Conservation (phyloP, 176 grass and related monocot genomes). For the Oryza officinalis region DNA sequence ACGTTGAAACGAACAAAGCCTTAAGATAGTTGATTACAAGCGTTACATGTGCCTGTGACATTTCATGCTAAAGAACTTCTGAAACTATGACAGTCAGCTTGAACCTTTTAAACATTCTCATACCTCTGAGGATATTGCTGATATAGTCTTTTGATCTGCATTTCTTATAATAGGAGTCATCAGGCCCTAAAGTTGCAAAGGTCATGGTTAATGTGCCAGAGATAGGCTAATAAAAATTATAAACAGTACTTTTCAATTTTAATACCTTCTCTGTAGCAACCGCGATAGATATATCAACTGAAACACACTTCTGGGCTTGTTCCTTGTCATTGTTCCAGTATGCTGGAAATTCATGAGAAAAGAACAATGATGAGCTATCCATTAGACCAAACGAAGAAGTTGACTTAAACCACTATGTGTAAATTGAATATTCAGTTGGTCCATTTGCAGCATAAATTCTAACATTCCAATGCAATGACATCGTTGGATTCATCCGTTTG, state of each 20-base stretch:
- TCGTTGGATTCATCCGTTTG: too few species aligned
- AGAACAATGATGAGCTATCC: conserved; percentile 24
- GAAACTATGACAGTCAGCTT: neutral
- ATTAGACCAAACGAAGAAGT: conserved; percentile 19
- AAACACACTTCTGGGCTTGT: conserved; percentile 67
- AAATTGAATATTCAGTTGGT: conserved; percentile 16
- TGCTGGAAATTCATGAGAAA: conserved; percentile 55
- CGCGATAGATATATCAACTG: conserved; percentile 96
- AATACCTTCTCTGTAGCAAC: conserved; percentile 92
- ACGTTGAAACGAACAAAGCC: too few species aligned
- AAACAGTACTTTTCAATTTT: neutral
- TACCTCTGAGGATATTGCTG: conserved; percentile 96
- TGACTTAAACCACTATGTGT: conserved; percentile 10
- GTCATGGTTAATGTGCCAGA: conserved; percentile 34
- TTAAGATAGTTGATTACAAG: conserved; percentile 4
- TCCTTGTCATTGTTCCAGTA: conserved; percentile 79
- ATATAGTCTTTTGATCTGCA: conserved; percentile 93
- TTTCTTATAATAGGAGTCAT: conserved; percentile 98
- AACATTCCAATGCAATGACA: neutral
- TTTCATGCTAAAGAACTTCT: neutral
- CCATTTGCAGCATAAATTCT: neutral
- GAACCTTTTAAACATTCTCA: conserved; percentile 18
- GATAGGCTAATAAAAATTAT: conserved; percentile 14
- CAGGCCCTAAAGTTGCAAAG: conserved; percentile 63
- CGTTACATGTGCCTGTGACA: neutral